Conservation (phyloP, 495 filamentous ascomycete genomes). For the Xylaria palmicola region DNA sequence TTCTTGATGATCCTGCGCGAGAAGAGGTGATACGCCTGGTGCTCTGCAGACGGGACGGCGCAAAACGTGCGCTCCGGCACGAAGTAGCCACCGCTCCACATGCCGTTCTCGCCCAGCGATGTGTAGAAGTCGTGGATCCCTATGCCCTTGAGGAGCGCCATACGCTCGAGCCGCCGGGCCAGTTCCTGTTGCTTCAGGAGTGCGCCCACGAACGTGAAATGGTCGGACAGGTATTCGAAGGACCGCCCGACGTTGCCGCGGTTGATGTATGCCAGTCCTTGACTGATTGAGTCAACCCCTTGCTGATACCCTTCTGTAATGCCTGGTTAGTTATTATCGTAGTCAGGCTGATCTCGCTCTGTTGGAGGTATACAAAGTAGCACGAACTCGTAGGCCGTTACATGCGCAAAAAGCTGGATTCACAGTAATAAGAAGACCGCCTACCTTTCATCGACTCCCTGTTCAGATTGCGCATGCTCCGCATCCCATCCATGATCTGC, state of each 20-base stretch:
- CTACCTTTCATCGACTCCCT: constrained; percentile 34
- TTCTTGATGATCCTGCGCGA: constrained; percentile 66
- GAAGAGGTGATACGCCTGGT: constrained; percentile 47
- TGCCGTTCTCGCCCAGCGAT: constrained; percentile 50
- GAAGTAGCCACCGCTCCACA: constrained; percentile 55
- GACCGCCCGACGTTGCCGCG: constrained; percentile 45
- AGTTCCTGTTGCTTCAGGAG: constrained; percentile 46
- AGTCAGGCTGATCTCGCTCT: background rate
- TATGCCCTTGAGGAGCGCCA: constrained; percentile 40
- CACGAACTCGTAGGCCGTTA: background rate
- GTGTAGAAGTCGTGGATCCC: constrained; percentile 39
- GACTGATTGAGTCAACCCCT: constrained; percentile 44
- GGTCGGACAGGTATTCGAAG: constrained; percentile 48
- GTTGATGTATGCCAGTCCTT: constrained; percentile 51
- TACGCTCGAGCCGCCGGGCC: constrained; percentile 37
- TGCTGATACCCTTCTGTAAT: constrained; percentile 40
- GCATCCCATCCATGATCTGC: constrained; percentile 61
- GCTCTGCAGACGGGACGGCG: constrained; percentile 42
- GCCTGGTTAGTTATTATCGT: background rate
- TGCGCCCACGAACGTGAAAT: constrained; percentile 48
- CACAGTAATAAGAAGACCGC: background rate
- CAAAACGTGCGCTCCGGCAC: constrained; percentile 54
- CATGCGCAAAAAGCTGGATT: background rate
- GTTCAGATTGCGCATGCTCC: constrained; percentile 37
- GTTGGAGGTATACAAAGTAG: background rate